Evolutionary conservation across 1,284 basidiomycete genomes (phyloP), one percentile per base, ranked within the genome.

Genomic region (Porogramme epimiltina): DNA sequence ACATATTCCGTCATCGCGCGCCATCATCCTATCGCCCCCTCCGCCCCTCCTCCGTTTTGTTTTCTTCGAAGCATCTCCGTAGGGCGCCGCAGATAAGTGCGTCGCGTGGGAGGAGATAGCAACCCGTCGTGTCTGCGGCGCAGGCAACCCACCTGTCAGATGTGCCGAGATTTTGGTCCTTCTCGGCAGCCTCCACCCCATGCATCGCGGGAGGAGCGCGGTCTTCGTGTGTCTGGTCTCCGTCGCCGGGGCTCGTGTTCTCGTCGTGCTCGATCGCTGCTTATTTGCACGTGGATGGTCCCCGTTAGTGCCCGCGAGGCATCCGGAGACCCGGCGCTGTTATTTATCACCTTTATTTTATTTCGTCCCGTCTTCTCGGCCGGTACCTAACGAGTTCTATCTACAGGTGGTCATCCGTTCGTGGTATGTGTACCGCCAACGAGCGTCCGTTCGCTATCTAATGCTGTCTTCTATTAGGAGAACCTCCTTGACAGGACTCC

Each of bases 381-480:
- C 15, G 3, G 23, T 51, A 31, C 41, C 57, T 56, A 40, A 59
- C 45, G n/a, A 10, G 8, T 15, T 31, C 24, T 43, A n/a, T n/a
- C n/a, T n/a, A n/a, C 60, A 91, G 88, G 88, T 89, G 87, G 87
- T 84, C 84, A 70, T 85, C 83, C 55, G 81, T 90, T 65, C 78
- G 87, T 80, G 89, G 88, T 88, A 59, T 48, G 79, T 70, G 8
- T 2, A 10, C 8, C 22, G 10, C n/a, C 13, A 18, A n/a, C 28
- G 4, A 4, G 5, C 11, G 24, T 19, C 22, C 41, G 55, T 53
- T 18, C 52, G 49, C 42, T 18, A 52, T 54, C 36, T 41, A 11
- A 49, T 61, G 68, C n/a, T 31, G 8, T 37, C 40, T 56, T 49
- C 50, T 55, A 59, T 25, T 57, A 90, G 88, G 89, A 66, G 86